Evolutionary conservation across 495 filamentous ascomycete species (phyloP), one percentile per base, ranked within the genome.

Genomic region (Hypoxylon crocopeplum): DNA sequence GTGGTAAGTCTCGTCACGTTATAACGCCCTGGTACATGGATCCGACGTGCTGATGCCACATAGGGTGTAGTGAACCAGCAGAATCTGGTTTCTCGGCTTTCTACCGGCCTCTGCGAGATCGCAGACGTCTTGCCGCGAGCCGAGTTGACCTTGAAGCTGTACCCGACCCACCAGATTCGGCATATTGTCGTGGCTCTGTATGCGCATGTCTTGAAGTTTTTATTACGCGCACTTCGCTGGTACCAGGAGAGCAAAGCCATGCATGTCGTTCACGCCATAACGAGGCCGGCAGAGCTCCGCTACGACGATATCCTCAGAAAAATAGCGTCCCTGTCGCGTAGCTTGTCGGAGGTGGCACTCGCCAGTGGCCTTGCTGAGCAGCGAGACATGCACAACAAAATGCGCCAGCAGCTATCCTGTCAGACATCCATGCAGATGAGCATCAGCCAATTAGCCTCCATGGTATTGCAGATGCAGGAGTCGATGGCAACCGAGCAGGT

Each of bases 11-110:
- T 38, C n/a, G n/a, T n/a, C n/a, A n/a, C n/a, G n/a, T n/a, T n/a
- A n/a, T n/a, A n/a, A 29, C 25, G 5, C 10, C 25, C 25, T 29
- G n/a, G n/a, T n/a, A n/a, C 25, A 29, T 5, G 10, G 5, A 29
- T 5, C 25, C 25, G 25, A 29, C 25, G 5, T 10, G 5, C 5
- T 29, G 5, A 29, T 5, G 10, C 25, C 25, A 29, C 10, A 7
- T 15, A 56, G 53, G 44, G 22, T 3, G 46, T 72, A 3, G 36
- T 52, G n/a, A 69, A 72, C 22, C 69, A 74, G 38, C 62, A 68
- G 38, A 50, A 72, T 19, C 16, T 57, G 2, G n/a, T n/a, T n/a
- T n/a, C 41, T 64, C 12, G 54, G 19, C 48, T 74, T 12, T 40
- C 62, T 15, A 69, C 68, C 64, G 69, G 62, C 1, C 44, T 74